Conservation (phyloP, 495 filamentous ascomycete genomes). For the Geopyxis carbonaria region DNA sequence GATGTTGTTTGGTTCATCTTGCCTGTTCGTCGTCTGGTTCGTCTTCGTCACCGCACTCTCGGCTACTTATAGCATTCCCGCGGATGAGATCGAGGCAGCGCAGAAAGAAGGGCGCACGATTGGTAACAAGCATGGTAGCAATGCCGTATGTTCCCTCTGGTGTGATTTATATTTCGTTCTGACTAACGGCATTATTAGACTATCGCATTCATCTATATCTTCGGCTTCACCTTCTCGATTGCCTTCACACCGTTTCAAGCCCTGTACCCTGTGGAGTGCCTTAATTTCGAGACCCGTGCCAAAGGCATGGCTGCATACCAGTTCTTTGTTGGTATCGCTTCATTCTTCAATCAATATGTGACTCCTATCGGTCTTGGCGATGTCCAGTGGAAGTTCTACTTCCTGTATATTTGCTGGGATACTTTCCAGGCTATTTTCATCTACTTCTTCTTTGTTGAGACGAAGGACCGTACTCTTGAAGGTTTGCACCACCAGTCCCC, state of each 20-base stretch:
- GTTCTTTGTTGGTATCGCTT: conserved; percentile 30
- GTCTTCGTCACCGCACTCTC: conserved; percentile 40
- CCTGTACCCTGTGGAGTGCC: conserved; percentile 50
- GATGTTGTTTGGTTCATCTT: conserved; percentile 37
- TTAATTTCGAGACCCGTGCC: conserved; percentile 42
- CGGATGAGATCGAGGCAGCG: conserved; percentile 10
- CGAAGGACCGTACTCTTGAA: conserved; percentile 37
- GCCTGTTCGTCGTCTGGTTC: conserved; percentile 36
- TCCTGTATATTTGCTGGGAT: conserved; percentile 43
- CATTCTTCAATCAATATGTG: conserved; percentile 21
- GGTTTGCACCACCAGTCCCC: conserved; percentile 24
- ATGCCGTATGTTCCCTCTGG: conserved; percentile 7
- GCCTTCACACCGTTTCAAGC: conserved; percentile 46
- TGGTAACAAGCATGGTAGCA: conserved; percentile 29
- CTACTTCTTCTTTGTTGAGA: conserved; percentile 40
- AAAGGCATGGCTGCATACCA: conserved; percentile 32
- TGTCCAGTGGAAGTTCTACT: conserved; percentile 41
- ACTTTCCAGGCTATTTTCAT: conserved; percentile 33
- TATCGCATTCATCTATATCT: conserved; percentile 44
- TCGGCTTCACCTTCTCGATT: conserved; percentile 30
- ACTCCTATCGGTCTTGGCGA: conserved; percentile 20
- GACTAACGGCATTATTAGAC: too few species aligned
- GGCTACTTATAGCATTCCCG: conserved; percentile 34
- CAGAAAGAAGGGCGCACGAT: not conserved
- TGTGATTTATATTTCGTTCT: not conserved